These are phyloP conservation scores for Lignosus rhinocerotis DNA, from an alignment of 1,284 basidiomycete genomes.

Conservation along the genomic window DNA sequence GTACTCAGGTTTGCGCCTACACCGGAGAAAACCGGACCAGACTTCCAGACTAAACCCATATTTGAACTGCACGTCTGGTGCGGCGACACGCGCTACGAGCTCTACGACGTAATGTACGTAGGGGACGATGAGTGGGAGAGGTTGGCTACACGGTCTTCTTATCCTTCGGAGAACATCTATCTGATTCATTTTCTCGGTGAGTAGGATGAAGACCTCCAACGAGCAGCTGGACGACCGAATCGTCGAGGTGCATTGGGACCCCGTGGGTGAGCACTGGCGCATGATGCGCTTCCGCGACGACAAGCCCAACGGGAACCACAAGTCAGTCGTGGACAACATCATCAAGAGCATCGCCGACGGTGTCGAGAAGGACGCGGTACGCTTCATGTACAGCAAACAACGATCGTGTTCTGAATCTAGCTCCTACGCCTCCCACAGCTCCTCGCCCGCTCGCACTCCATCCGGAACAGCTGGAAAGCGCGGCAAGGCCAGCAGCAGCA, in stretches of 20 bases:
- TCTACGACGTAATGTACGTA: constrained; percentile 86
- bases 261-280: constrained; percentile 67
- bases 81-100: constrained; percentile 75
- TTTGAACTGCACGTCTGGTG: constrained; percentile 84
- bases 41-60: constrained; percentile 83
- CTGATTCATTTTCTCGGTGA: background rate
- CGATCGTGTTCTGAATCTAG: constrained; percentile 1
- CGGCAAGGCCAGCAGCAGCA: constrained; percentile 44
- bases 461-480: constrained; percentile 72
- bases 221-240: constrained; percentile 93
- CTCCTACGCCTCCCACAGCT: constrained; percentile 44
- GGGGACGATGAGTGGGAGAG: constrained; percentile 92
- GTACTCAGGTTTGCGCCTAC: constrained; percentile 87
- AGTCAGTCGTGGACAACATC: constrained; percentile 80
- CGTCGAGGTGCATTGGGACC: constrained; percentile 93
- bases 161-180: background rate
- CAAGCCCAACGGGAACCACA: constrained; percentile 89
- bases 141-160: constrained; percentile 45
- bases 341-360: constrained; percentile 88
- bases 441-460: constrained; percentile 55
- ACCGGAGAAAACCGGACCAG: constrained; percentile 57
- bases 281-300: constrained; percentile 93
- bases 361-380: constrained; percentile 81
- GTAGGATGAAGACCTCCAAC: constrained; percentile 80
- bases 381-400: constrained; percentile 24